These are phyloP conservation scores for Houttuynia cordata DNA, from an alignment of 164 flowering plant genomes.

Conservation along the genomic window DNA sequence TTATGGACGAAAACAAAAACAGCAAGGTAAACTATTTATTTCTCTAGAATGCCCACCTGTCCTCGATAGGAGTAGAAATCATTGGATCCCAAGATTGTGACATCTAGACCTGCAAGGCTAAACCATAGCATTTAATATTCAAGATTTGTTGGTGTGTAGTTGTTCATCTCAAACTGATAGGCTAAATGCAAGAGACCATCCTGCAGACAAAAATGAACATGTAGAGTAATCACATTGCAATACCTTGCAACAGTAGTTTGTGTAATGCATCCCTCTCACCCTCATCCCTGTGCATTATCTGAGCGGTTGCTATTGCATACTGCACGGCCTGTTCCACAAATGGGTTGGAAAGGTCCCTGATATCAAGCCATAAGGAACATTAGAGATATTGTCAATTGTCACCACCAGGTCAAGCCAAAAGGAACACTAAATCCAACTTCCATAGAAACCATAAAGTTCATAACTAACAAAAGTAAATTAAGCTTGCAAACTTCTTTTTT, in stretches of 20 bases:
- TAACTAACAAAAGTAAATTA: no score
- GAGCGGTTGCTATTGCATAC: constrained; percentile 73
- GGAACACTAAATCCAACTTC: no score
- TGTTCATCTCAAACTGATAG: neutral
- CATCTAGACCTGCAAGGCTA: constrained; percentile 85
- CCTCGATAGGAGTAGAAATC: constrained; percentile 92
- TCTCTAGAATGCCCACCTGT: constrained; percentile 37
- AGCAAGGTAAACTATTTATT: neutral
- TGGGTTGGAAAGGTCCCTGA: constrained; percentile 76
- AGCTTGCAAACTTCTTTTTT: no score
- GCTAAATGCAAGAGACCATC: neutral
- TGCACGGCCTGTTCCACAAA: constrained; percentile 90
- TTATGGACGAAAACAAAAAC: neutral
- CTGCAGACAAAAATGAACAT: neutral
- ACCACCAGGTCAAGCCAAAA: no score
- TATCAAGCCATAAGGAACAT: constrained; percentile 6
- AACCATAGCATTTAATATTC: constrained; percentile 17
- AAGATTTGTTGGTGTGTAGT: neutral
- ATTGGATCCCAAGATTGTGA: constrained; percentile 81
- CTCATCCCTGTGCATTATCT: constrained; percentile 33
- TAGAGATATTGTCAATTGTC: no score
- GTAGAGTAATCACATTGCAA: constrained; percentile 1
- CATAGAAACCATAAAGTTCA: no score
- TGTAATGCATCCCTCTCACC: constrained; percentile 41
- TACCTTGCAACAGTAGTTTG: constrained; percentile 75